These are phyloP conservation scores for Penicillium desertorum DNA, from an alignment of 495 filamentous ascomycete species.

Conservation along the genomic window DNA sequence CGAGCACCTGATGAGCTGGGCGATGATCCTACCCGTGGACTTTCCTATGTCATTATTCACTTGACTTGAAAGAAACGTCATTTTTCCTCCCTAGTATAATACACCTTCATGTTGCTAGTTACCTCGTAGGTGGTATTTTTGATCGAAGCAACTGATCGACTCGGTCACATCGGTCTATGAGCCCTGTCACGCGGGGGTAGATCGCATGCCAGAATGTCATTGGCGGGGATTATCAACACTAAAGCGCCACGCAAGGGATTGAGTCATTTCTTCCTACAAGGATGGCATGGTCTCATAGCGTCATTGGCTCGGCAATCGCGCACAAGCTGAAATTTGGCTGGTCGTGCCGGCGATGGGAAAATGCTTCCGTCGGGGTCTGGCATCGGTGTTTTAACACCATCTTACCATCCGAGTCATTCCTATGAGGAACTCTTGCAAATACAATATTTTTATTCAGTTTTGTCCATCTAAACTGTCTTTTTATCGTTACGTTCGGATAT, in stretches of 20 bases:
- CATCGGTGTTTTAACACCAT: background rate
- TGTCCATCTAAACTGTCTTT: background rate
- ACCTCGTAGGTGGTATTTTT: background rate
- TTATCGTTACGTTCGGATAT: background rate
- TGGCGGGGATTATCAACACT: background rate
- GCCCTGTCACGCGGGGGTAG: constrained; percentile 1
- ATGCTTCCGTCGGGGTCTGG: background rate
- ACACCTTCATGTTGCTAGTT: background rate
- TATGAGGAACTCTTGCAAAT: background rate
- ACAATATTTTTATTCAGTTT: background rate
- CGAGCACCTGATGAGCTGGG: background rate
- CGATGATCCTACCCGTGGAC: background rate
- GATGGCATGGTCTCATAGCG: background rate
- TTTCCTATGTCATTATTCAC: background rate
- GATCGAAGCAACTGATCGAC: background rate
- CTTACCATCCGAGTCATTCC: background rate
- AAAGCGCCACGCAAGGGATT: constrained; percentile 3
- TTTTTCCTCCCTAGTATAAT: background rate
- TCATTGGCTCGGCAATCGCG: constrained; percentile 5
- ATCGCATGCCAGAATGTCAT: background rate
- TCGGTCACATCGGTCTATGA: background rate
- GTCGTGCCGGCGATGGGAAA: background rate
- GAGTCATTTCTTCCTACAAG: background rate
- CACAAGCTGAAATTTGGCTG: background rate
- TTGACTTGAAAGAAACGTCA: background rate